Conservation (phyloP, 2,329 filamentous ascomycete species). For the Claviceps sp. region DNA sequence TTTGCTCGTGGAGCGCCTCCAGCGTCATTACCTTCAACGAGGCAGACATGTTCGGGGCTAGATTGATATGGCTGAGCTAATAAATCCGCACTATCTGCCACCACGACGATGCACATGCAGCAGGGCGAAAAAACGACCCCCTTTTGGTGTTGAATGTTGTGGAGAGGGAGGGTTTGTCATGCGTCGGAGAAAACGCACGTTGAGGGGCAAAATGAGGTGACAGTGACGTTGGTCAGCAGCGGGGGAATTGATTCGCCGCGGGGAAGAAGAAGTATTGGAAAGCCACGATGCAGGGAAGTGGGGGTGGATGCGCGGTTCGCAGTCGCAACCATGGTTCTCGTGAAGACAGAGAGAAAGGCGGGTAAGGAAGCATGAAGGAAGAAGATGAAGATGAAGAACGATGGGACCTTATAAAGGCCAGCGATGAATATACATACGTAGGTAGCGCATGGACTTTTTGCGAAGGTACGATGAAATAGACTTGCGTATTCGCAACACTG, state of each 20-base stretch:
- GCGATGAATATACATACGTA: too few relatives aligned
- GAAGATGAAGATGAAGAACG: not conserved
- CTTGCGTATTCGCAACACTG: too few relatives aligned
- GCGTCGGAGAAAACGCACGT: too few relatives aligned
- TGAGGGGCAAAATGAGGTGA: not conserved
- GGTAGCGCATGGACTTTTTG: too few relatives aligned
- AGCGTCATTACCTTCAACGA: conserved; percentile 33
- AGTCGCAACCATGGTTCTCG: too few relatives aligned
- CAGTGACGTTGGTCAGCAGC: not conserved
- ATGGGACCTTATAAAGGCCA: too few relatives aligned
- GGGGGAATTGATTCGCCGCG: not conserved
- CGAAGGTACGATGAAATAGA: too few relatives aligned
- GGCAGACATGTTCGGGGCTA: conserved; percentile 14
- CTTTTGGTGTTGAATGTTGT: too few relatives aligned
- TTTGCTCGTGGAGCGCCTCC: conserved; percentile 34
- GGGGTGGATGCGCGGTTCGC: not conserved
- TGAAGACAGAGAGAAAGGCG: too few relatives aligned
- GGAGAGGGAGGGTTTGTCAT: not conserved
- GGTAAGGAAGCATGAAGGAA: not conserved
- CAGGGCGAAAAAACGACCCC: not conserved
- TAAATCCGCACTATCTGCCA: not conserved
- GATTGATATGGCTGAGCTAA: too few relatives aligned
- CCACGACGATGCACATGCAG: not conserved
- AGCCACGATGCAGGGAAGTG: conserved; percentile 1
- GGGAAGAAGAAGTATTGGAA: not conserved